Evolutionary conservation across 164 flowering plant genomes (phyloP), one percentile per base, ranked within the genome.

Genomic region (Vitis amurensis): DNA sequence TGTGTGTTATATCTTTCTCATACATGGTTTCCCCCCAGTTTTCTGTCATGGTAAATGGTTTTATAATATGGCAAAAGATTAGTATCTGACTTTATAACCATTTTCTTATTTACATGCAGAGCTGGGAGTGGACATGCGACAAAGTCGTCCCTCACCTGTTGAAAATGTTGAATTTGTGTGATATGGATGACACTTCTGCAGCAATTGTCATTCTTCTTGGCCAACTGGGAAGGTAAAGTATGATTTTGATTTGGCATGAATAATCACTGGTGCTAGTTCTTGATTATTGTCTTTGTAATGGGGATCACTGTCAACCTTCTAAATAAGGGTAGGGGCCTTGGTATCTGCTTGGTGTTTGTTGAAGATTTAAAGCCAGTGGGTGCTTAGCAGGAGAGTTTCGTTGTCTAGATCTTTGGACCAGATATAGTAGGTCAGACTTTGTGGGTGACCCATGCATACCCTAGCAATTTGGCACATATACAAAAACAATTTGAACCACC

Each of bases 171-270:
- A 86, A 86, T 47, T 78, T 79, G 11, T 61, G 72, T 63, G 50
- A 58, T 11, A 52, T 67, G 49, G 85, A 79, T 60, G 69, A 74
- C 55, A 47, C 78, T 56, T 69, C 76, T 59, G 69, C 84, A 68
- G 86, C 88, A 61, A 74, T 88, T 57, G 66, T 88, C 61, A 11
- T 81, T 70, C 87, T 94, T 65, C 81, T 91, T 58, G 97, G 97
- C 74, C 88, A 91, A 69, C 73, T 94, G 10, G 93, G 98, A 68
- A 89, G 96, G 97, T 91, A 76, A 44, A 69, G 17, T 61, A 19
- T 74, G 48, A 60, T 67, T 66, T 58, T 71, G 29, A 47, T 31
- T 37, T 59, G 61, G 59, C 27, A 56, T 17, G 27, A 16, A 8
- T n/a, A 9, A 16, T 16, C 59, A 56, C 27, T 56, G 4, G 59